Evolutionary conservation across 768 basidiomycete genomes (phyloP).

Genomic region (Rhizopogon sp.): DNA sequence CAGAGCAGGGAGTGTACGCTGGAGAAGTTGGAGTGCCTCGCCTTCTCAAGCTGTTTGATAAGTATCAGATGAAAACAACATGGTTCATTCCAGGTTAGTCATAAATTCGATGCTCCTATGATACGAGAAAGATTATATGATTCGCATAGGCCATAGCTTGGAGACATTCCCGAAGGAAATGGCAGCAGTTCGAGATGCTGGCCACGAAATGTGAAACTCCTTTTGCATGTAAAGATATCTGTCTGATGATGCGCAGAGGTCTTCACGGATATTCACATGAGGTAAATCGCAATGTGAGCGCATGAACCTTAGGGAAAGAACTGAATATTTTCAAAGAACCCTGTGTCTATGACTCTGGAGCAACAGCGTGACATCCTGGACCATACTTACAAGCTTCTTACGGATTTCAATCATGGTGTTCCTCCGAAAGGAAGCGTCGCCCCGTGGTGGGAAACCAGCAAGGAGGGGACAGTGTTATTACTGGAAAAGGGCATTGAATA

Average conservation of each 20-base stretch:
- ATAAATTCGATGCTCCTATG: neutral
- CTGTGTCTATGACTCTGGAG: slow-evolving; percentile 48
- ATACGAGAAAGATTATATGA: neutral
- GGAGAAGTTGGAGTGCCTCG: slow-evolving; percentile 67
- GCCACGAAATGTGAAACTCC: slow-evolving; percentile 57
- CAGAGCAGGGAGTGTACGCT: slow-evolving; percentile 55
- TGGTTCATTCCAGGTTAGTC: slow-evolving; percentile 66
- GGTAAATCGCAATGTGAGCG: slow-evolving; percentile 19
- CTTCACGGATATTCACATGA: slow-evolving; percentile 73
- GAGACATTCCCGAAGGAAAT: slow-evolving; percentile 73
- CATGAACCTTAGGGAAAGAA: neutral
- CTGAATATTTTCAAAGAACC: slow-evolving; percentile 39
- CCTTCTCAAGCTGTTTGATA: slow-evolving; percentile 61
- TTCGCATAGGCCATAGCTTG: slow-evolving; percentile 52
- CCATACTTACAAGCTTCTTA: slow-evolving; percentile 57
- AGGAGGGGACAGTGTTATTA: slow-evolving; percentile 57
- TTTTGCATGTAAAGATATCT: too few relatives aligned
- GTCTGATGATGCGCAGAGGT: slow-evolving; percentile 33
- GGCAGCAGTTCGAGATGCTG: slow-evolving; percentile 64
- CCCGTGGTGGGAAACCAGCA: slow-evolving; percentile 78
- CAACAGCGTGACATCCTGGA: slow-evolving; percentile 73
- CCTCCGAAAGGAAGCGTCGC: slow-evolving; percentile 63
- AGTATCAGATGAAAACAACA: slow-evolving; percentile 58
- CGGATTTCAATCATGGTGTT: slow-evolving; percentile 56
- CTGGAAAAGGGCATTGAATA: slow-evolving; percentile 74